Conservation (phyloP, 148 eudicot species). For the Gaultheria prostrata region DNA sequence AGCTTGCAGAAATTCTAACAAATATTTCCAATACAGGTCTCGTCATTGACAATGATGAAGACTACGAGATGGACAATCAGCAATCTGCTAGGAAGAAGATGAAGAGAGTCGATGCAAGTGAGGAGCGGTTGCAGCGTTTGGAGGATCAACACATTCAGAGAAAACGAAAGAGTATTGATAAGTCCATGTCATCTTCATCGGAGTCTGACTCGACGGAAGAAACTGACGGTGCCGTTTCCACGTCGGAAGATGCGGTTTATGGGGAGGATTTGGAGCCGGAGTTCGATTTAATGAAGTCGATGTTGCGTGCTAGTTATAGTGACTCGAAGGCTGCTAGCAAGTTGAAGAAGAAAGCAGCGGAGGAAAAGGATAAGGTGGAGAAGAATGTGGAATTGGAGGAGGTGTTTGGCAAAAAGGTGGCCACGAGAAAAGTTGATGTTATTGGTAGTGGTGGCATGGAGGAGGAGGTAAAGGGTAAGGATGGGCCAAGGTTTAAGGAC, state of each 20-base stretch:
- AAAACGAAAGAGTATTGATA: background rate
- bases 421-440: slow-evolving; percentile 25
- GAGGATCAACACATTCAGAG: slow-evolving; percentile 24
- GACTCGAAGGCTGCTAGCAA: slow-evolving; percentile 8
- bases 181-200: slow-evolving; percentile 5
- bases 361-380: slow-evolving; percentile 14
- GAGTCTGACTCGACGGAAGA: slow-evolving; percentile 11
- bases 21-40: background rate
- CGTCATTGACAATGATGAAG: slow-evolving; percentile 9
- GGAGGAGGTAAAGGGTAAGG: slow-evolving; percentile 27
- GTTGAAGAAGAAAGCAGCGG: background rate
- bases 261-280: slow-evolving; percentile 42
- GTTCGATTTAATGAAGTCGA: slow-evolving; percentile 60
- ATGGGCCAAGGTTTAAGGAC: slow-evolving; percentile 61
- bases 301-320: slow-evolving; percentile 41
- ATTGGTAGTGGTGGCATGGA: background rate
- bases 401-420: slow-evolving; percentile 22
- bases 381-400: slow-evolving; percentile 59
- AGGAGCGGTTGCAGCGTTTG: slow-evolving; percentile 27
- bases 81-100: slow-evolving; percentile 14
- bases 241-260: slow-evolving; percentile 43
- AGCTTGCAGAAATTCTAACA: too few relatives aligned
- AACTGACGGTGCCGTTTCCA: slow-evolving; percentile 25
- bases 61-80: background rate
- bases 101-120: slow-evolving; percentile 20